A percentile compares a stretch with the other conserved stretches of the same genome.
Conservation (phyloP, 352 stramenopile genomes). For the Phytopythium delawarense region DNA sequence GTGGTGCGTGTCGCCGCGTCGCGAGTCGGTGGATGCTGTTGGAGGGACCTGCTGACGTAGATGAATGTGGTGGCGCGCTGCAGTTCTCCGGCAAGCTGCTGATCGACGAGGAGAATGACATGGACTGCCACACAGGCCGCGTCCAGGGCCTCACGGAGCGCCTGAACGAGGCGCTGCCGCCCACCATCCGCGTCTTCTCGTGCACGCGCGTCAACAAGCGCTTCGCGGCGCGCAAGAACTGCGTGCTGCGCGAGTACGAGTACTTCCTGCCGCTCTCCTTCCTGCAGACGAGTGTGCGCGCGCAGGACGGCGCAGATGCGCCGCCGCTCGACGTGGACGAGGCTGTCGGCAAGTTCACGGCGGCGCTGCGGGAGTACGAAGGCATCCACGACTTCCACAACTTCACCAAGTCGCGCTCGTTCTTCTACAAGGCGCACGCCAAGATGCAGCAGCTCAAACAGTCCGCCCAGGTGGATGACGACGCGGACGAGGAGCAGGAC, state of each 20-base stretch:
- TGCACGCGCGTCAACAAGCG: constrained; percentile 86
- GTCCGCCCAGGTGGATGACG: constrained; percentile 4
- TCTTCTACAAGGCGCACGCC: constrained; percentile 73
- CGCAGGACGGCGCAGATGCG: constrained; percentile 1
- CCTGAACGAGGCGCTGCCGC: constrained; percentile 77
- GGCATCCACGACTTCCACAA: constrained; percentile 91
- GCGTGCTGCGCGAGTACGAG: constrained; percentile 87
- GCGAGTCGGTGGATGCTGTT: too few species aligned
- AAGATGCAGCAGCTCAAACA: constrained; percentile 24
- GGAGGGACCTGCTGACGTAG: neutral
- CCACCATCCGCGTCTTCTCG: constrained; percentile 85
- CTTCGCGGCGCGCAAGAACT: constrained; percentile 86
- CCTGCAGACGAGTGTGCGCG: constrained; percentile 41
- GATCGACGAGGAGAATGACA: constrained; percentile 66
- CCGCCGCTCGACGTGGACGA: constrained; percentile 32
- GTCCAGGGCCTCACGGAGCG: constrained; percentile 51
- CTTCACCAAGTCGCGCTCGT: constrained; percentile 79
- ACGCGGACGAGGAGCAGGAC: constrained; percentile 10
- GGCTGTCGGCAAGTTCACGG: constrained; percentile 42
- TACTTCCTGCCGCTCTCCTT: constrained; percentile 89
- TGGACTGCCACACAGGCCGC: constrained; percentile 53
- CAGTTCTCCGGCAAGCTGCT: constrained; percentile 88
- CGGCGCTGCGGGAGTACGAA: constrained; percentile 60
- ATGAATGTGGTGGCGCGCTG: neutral
- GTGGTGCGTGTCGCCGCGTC: constrained; percentile 47